Evolutionary conservation across 768 basidiomycete species (phyloP).

Genomic region (Daedaleopsis nitida): DNA sequence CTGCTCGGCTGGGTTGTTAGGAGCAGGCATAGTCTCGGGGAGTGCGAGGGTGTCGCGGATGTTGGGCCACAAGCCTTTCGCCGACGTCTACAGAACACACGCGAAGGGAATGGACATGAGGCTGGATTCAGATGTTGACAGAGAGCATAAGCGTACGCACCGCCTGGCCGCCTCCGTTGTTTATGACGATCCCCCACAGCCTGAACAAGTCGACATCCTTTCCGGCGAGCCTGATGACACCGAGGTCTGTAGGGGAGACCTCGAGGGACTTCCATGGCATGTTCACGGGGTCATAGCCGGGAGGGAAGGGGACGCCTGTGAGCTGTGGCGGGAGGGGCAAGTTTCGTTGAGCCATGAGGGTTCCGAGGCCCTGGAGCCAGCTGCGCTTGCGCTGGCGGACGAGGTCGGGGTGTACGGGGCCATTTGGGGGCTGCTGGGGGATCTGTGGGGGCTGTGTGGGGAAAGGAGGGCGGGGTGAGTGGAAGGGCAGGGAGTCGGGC

Average conservation of each 20-base stretch:
- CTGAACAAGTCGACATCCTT: conserved; percentile 79
- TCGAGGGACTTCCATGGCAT: conserved; percentile 72
- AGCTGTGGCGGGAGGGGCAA: conserved; percentile 76
- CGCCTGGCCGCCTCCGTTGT: conserved; percentile 60
- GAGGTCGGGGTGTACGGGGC: conserved; percentile 28
- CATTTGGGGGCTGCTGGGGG: conserved; percentile 1
- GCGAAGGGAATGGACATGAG: neutral
- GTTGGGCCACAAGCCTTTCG: conserved; percentile 60
- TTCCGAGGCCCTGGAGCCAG: conserved; percentile 64
- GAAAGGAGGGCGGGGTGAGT: conserved; percentile 31
- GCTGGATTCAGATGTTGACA: no score
- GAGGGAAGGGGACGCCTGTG: conserved; percentile 58
- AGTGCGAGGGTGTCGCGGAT: conserved; percentile 48
- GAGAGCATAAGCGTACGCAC: conserved; percentile 41
- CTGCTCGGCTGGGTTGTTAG: conserved; percentile 35
- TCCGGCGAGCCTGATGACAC: conserved; percentile 68
- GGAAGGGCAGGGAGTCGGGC: conserved; percentile 16
- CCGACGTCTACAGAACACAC: neutral
- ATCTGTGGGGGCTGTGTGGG: conserved; percentile 39
- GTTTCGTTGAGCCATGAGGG: conserved; percentile 55
- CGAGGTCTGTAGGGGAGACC: conserved; percentile 54
- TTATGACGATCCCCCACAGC: conserved; percentile 63
- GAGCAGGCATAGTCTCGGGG: conserved; percentile 30
- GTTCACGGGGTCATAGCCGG: conserved; percentile 60
- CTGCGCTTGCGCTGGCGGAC: conserved; percentile 57